phyloP scores from a whole-genome alignment of 2,329 filamentous ascomycete genomes.

The Thermothelomyces thermophilus region DNA sequence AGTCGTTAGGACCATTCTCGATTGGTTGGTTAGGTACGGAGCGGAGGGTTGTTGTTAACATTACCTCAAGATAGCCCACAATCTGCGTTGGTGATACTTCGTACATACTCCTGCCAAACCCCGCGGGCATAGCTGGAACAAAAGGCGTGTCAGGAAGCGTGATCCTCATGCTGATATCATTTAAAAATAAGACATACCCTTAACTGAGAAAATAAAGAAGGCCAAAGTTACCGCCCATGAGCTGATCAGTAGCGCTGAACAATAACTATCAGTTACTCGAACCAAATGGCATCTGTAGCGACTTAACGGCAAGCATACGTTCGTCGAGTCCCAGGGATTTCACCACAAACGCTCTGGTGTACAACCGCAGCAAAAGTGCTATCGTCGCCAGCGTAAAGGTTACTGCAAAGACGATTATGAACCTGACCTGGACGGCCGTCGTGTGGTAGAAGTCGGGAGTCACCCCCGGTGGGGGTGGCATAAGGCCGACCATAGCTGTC shows the following conservation, averaged over 20 bases:
- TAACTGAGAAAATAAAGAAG: background rate
- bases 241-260: background rate
- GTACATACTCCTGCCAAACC: conserved; percentile 2
- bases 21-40: no score
- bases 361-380: conserved; percentile 1
- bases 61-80: conserved; percentile 2
- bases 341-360: background rate
- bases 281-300: background rate
- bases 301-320: background rate
- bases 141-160: background rate
- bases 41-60: background rate
- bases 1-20: background rate
- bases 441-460: conserved; percentile 2
- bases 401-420: conserved; percentile 1
- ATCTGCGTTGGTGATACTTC: conserved; percentile 1
- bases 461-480: conserved; percentile 1
- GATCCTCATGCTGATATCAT: background rate
- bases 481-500: conserved; percentile 1
- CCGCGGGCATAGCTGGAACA: background rate
- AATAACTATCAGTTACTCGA: background rate
- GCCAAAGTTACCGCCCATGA: conserved; percentile 3
- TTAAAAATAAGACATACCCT: background rate
- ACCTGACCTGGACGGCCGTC: background rate
- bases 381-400: conserved; percentile 2
- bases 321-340: conserved; percentile 2